phyloP scores from a whole-genome alignment of 768 basidiomycete genomes.

The Lactifluus echinatus region DNA sequence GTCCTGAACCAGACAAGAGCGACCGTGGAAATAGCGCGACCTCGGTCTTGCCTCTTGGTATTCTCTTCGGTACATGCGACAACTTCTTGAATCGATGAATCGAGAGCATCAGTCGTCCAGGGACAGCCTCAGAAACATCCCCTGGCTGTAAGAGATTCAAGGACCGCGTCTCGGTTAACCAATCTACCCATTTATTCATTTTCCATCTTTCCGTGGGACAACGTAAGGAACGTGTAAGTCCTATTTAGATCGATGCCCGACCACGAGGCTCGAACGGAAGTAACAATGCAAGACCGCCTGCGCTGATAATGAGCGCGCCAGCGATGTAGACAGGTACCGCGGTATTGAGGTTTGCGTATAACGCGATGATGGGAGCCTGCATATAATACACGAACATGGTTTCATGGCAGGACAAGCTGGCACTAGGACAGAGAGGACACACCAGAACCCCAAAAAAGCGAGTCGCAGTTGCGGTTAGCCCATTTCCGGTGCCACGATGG shows the following conservation, averaged over 20 bases:
- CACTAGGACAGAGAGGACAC: constrained; percentile 23
- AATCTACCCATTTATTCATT: background rate
- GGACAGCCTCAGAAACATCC: background rate
- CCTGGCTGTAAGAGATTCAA: background rate
- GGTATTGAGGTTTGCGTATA: constrained; percentile 56
- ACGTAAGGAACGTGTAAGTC: background rate
- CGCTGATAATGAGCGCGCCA: constrained; percentile 52
- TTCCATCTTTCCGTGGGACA: background rate
- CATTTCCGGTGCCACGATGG: constrained; percentile 66
- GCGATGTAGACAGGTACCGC: constrained; percentile 67
- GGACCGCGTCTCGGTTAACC: background rate
- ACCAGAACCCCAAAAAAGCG: constrained; percentile 67
- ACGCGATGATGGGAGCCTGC: constrained; percentile 63
- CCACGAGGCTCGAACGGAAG: constrained; percentile 71
- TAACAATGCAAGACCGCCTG: constrained; percentile 50
- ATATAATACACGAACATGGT: background rate
- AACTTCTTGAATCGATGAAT: background rate
- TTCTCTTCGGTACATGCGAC: too few species aligned
- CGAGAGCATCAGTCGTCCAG: background rate
- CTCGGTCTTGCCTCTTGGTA: too few species aligned
- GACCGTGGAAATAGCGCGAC: too few species aligned
- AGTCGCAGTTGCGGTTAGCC: constrained; percentile 48
- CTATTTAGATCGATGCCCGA: constrained; percentile 51
- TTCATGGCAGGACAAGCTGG: background rate
- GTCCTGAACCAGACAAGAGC: too few species aligned